Base-by-base conservation (phyloP, 805 yeast genomes). In the Metschnikowia lunata region DNA sequence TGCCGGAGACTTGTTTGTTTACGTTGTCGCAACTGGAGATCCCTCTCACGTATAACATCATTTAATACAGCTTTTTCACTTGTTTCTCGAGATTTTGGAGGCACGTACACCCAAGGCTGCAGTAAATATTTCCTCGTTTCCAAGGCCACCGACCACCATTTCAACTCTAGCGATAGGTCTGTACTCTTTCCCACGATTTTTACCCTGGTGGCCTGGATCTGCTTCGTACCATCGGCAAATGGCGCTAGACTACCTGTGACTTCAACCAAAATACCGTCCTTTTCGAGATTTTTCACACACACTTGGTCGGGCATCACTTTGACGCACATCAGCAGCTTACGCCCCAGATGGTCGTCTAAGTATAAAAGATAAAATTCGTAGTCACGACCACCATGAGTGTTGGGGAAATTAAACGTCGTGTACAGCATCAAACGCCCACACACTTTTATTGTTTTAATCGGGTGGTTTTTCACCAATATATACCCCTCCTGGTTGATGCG, bases 281-380 rank as follows among this genome's bases (percentile, higher is more conserved):
- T 9, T 12, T 33, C 58, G 46, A 27, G 44, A 26, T 33, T 44
- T 49, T 30, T 52, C 36, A 8, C 37, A 30, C 23, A 59, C 42
- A 7, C 62, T 59, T 13, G 31, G 0, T 40, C 10, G 13, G 48
- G 49, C 2, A 18, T 14, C 2, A 64, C 51, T 30, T 52, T 57
- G 9, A 61, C 66, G 6, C 45, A 42, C 7, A 70, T 56, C 4
- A 46, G 36, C 67, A 66, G 71, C 3, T 14, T 33, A 2, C 40
- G 40, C 3, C 67, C 64, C 11, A 72, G 68, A 15, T 48, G 58
- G 49, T 71, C 75, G 42, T 71, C 75, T 3, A 71, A 28, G 6
- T 53, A 47, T 7, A 70, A 10, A 14, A 60, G 30, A 39, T 30
- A 26, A 39, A 45, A 57, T n/a, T 38, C 30, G 12, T 38, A 46